A percentile compares a stretch with the other conserved stretches of the same genome.
Conservation (phyloP, 2,329 filamentous ascomycete species). For the Elsinoe australis region DNA sequence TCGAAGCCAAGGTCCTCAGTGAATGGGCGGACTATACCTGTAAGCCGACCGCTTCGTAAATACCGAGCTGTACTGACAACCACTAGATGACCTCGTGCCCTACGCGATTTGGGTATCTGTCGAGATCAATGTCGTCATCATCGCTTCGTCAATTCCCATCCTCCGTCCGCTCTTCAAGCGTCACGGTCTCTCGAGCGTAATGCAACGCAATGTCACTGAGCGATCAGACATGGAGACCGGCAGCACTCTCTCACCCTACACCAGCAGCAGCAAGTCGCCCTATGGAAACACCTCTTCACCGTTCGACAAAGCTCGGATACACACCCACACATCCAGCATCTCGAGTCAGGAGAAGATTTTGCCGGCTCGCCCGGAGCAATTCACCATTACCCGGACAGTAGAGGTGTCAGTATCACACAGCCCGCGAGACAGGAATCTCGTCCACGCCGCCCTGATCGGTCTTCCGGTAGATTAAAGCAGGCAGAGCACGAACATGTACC, state of each 20-base stretch:
- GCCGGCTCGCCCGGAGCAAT: constrained; percentile 18
- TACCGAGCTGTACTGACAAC: neutral
- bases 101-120: constrained; percentile 27
- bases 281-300: neutral
- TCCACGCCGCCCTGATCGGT: constrained; percentile 29
- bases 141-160: constrained; percentile 27
- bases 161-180: constrained; percentile 25
- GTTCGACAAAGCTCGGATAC: constrained; percentile 20
- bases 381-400: constrained; percentile 20
- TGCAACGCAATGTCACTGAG: constrained; percentile 19
- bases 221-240: constrained; percentile 13
- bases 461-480: constrained; percentile 17
- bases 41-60: neutral
- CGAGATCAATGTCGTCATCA: constrained; percentile 32
- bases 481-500: neutral
- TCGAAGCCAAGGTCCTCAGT: constrained; percentile 25
- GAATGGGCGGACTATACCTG: constrained; percentile 27
- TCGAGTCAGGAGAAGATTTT: constrained; percentile 20
- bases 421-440: constrained; percentile 22
- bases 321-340: constrained; percentile 16
- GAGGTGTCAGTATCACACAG: constrained; percentile 24
- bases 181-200: constrained; percentile 17
- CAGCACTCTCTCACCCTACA: constrained; percentile 16
- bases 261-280: constrained; percentile 7
- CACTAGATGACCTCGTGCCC: constrained; percentile 22